Evolutionary conservation across 257 asterid genomes (phyloP), one percentile per base, ranked within the genome.

Genomic region (Solanum phureja): DNA sequence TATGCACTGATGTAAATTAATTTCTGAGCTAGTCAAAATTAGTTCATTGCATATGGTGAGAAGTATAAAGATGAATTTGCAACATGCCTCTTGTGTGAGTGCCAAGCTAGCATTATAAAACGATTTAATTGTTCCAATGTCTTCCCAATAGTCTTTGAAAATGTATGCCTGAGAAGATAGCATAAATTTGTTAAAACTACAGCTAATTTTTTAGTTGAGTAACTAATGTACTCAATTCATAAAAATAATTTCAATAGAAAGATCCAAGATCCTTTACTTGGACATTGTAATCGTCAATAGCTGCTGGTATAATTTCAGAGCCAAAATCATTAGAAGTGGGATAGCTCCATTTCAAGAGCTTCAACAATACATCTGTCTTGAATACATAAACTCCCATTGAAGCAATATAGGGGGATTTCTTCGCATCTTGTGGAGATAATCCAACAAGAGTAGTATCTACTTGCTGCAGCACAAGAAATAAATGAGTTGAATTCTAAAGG

Each of bases 71-170:
- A 84, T 16, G 2, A 64, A 42, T 37, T 24, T 9, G 23, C 23
- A 64, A 56, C 86, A 23, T 49, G 95, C 99, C 99, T 95, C 98
- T 75, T 93, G 93, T 0, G 98, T 92, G 33, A 97, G 98, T 87
- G 97, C 98, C 92, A 97, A 90, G 91, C 95, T 95, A 81, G 99
- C 97, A 84, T 97, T 97, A 60, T 94, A 97, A 89, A 97, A 97
- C 29, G 98, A 92, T 94, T 92, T 95, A 68, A 95, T 90, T 16
- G 95, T 95, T 81, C 98, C 98, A 76, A 97, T 95, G 90, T 97
- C 99, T 82, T 97, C 99, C 98, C 99, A 97, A 92, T 95, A 95
- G 94, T 97, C 99, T 89, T 96, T 92, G 90, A 97, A 97, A 62
- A 95, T 86, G 89, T 94, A 97, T 5, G 95, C 98, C 98, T 96